phyloP scores from a whole-genome alignment of 1,284 basidiomycete species.

The Mycena sp. region DNA sequence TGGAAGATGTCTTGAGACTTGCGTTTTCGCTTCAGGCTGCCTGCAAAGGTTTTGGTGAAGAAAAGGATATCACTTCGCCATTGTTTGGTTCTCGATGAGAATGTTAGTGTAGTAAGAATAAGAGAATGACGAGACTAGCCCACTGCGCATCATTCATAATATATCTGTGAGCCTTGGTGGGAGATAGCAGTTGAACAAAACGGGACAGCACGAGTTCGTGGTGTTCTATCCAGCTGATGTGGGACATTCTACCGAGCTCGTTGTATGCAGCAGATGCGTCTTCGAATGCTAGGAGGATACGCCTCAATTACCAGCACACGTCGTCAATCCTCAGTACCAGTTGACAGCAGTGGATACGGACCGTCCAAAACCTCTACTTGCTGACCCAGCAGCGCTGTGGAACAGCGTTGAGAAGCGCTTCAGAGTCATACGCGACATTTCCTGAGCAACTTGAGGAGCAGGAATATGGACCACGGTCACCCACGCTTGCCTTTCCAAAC shows the following conservation, averaged over 20 bases:
- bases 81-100: not conserved
- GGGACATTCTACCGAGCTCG: not conserved
- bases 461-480: too few relatives aligned
- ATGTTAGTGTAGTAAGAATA: not conserved
- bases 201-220: slow-evolving; percentile 2
- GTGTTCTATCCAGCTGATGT: slow-evolving; percentile 8
- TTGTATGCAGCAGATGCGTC: slow-evolving; percentile 3
- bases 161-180: not conserved
- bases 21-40: not conserved
- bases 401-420: too few relatives aligned
- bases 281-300: too few relatives aligned
- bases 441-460: too few relatives aligned
- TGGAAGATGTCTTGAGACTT: not conserved
- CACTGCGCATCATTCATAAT: not conserved
- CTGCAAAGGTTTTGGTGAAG: not conserved
- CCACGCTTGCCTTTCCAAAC: too few relatives aligned
- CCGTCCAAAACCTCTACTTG: too few relatives aligned
- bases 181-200: not conserved
- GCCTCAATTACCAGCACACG: too few relatives aligned
- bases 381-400: too few relatives aligned
- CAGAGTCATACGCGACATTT: too few relatives aligned
- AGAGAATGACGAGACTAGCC: not conserved
- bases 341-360: too few relatives aligned
- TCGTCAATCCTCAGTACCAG: too few relatives aligned
- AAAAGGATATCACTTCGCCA: not conserved